A percentile compares a stretch with the other conserved stretches of the same genome.
These are phyloP conservation scores for Aulographum hederae DNA, from an alignment of 2,329 filamentous ascomycete species.

Conservation along the genomic window DNA sequence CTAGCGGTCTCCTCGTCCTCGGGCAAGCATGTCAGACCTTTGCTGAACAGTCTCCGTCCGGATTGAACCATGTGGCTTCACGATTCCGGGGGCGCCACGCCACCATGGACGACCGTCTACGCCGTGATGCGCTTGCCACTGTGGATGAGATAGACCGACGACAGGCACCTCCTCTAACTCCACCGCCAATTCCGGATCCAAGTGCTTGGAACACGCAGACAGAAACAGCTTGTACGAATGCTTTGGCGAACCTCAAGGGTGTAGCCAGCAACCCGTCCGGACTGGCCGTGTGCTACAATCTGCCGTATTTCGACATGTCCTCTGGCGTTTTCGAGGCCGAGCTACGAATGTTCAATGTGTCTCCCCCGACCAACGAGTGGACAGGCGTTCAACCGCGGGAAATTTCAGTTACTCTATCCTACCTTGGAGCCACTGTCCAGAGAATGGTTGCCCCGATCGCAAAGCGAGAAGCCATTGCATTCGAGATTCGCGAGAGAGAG, in stretches of 20 bases:
- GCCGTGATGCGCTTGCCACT: no score
- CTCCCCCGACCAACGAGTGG: conserved; percentile 33
- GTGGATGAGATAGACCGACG: no score
- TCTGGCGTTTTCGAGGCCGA: conserved; percentile 62
- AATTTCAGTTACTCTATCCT: conserved; percentile 23
- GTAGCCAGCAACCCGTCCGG: conserved; percentile 55
- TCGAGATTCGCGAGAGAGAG: neutral
- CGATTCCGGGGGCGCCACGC: no score
- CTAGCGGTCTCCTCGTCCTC: no score
- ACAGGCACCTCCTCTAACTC: no score
- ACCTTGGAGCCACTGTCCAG: conserved; percentile 22
- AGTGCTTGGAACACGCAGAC: conserved; percentile 19
- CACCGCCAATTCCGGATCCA: no score
- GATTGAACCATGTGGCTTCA: no score
- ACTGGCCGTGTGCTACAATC: conserved; percentile 66
- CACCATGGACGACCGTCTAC: no score
- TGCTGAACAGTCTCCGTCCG: no score
- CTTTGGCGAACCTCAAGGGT: conserved; percentile 34
- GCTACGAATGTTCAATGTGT: conserved; percentile 54
- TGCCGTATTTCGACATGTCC: conserved; percentile 48
- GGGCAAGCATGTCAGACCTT: no score
- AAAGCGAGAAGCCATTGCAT: conserved; percentile 10
- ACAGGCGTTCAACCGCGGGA: conserved; percentile 18
- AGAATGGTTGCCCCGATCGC: conserved; percentile 15
- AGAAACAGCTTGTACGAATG: conserved; percentile 36